Base-by-base conservation (phyloP, 1,284 basidiomycete species). In the Microstroma glucosiphilum region DNA sequence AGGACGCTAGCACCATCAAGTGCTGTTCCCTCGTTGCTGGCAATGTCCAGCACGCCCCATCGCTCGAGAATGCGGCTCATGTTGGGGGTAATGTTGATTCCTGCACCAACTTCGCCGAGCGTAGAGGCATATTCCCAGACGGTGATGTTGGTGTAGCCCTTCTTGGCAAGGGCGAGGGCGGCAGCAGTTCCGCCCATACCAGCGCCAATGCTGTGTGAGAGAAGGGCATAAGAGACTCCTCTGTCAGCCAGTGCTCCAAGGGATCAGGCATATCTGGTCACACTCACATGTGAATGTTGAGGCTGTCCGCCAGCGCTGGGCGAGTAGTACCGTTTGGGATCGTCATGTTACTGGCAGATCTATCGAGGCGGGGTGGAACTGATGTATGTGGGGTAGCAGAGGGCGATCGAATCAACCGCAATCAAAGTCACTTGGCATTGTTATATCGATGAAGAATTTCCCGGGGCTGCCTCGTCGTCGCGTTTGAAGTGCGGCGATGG, bases 61-160 rank as follows among this genome's bases (percentile, higher is more conserved):
- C 59, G 55, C 58, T 72, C 69, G 17, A 79, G 66, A 17, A 78
- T 60, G 17, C 77, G 67, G 0, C 69, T 63, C 4, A 79, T 66
- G 60, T 79, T 79, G 23, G 77, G 77, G 0, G 72, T 69, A 30
- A 76, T 72, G 62, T 76, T 71, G 66, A 77, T 79, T 7, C 77
- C 76, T 11, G 73, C 77, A 1, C 77, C 77, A 7, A 79, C 75
- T 55, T 78, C 77, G 42, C 72, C 77, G 12, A 79, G 56, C 1
- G 46, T 59, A 11, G 66, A 58, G 1, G 77, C 75, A 26, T 61
- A 56, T 64, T 79, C 77, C 60, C 63, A 78, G 23, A 79, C 69
- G 41, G 62, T 62, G 41, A 78, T 77, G 57, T 74, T 55, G 51
- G 46, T 66, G 68, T 76, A 77, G 21, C 77, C 77, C 56, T 70